Evolutionary conservation across 148 eudicot species (phyloP), one percentile per base, ranked within the genome.

Genomic region (Cornus florida): DNA sequence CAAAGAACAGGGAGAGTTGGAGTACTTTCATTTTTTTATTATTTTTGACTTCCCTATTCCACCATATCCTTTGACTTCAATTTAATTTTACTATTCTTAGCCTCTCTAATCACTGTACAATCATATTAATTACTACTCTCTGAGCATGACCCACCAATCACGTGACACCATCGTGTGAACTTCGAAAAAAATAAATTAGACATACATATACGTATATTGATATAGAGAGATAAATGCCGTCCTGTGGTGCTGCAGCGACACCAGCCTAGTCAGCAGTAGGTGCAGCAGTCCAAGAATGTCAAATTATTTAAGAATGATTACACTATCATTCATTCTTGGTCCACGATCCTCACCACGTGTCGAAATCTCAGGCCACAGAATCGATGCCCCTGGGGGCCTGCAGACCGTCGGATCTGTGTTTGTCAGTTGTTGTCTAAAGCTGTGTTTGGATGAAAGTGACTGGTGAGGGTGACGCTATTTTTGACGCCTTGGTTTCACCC

Each of bases 401-500:
- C 16, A 1, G 24, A 31, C 82, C 80, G 78, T 85, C 78, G 74
- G 87, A 85, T 85, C 46, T 72, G 69, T 0, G 6, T 43, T 17
- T 62, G 66, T 62, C 66, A 20, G 19, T 43, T 6, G 19, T 6
- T 62, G 66, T 62, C 66, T 53, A 62, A 62, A 24, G 74, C 66
- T 73, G 67, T 77, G 79, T 69, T 69, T 69, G 68, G 62, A 67
- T n/a, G 48, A 48, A 7, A 39, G 23, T 22, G 78, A 38, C 70
- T 35, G 1, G 60, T 57, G 66, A 64, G 70, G 65, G 65, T 78
- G 65, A 73, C 62, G 48, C 53, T 82, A 70, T 56, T 74, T 75
- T 74, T 46, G 69, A 53, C 60, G 50, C 87, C 84, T 90, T 87
- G 90, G 85, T 87, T 90, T 90, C 91, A 85, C 84, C 80, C 82